Conservation (phyloP, 371 early-diverging fungal species). For the Rhizopus arrhizus region DNA sequence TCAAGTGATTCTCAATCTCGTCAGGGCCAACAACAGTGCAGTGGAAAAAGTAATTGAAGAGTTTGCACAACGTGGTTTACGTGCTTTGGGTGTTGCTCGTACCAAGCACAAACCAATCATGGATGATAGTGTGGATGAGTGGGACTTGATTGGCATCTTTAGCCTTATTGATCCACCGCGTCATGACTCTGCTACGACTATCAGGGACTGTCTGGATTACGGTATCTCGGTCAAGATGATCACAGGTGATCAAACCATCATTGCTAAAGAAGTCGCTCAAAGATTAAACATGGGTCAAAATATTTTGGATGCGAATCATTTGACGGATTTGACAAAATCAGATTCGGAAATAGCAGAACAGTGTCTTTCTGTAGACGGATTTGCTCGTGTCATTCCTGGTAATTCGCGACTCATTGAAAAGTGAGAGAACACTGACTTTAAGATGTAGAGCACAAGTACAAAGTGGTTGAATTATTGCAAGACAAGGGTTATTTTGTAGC, state of each 20-base stretch:
- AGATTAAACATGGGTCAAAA: conserved; percentile 70
- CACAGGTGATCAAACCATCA: conserved; percentile 80
- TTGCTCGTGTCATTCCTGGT: conserved; percentile 72
- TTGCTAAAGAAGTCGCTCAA: conserved; percentile 80
- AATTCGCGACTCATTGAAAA: background rate
- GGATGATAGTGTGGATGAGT: conserved; percentile 54
- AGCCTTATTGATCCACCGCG: conserved; percentile 90
- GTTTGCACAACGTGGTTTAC: conserved; percentile 80
- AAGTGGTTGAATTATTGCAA: conserved; percentile 78
- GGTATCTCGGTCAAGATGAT: conserved; percentile 82
- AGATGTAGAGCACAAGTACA: conserved; percentile 84
- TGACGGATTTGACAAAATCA: conserved; percentile 66
- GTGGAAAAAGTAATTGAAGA: conserved; percentile 78
- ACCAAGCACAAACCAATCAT: conserved; percentile 54
- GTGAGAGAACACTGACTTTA: conserved; percentile 20
- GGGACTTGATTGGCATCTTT: conserved; percentile 73
- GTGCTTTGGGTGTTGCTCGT: conserved; percentile 87
- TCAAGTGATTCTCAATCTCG: conserved; percentile 84
- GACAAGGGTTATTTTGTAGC: conserved; percentile 74
- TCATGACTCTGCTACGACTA: conserved; percentile 67
- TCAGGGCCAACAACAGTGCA: conserved; percentile 32
- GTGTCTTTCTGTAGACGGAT: conserved; percentile 72
- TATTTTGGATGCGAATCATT: conserved; percentile 68
- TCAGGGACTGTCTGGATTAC: conserved; percentile 62
- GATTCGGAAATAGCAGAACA: conserved; percentile 59